Evolutionary conservation across 2,329 filamentous ascomycete genomes (phyloP).

Genomic region (Tolypocladium ovalisporum): DNA sequence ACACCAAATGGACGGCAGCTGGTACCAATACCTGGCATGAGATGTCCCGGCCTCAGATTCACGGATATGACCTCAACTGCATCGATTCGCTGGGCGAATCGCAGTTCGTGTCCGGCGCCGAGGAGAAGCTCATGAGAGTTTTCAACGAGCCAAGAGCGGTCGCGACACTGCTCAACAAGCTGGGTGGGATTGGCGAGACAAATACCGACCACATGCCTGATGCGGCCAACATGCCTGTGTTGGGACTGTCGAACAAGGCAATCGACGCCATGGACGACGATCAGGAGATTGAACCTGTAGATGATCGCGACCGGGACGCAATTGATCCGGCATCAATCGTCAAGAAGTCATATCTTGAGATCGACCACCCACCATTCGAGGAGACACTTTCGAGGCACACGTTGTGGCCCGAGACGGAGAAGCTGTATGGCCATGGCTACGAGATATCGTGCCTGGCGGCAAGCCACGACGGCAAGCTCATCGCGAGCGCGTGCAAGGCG

Average conservation of each 20-base stretch:
- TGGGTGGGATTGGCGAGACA: conserved; percentile 47
- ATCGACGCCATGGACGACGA: conserved; percentile 49
- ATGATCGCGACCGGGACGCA: conserved; percentile 40
- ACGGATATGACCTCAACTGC: conserved; percentile 96
- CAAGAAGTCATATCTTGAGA: conserved; percentile 50
- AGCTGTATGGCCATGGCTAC: conserved; percentile 95
- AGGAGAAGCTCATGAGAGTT: conserved; percentile 95
- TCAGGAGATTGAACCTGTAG: conserved; percentile 29
- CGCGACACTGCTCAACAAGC: conserved; percentile 57
- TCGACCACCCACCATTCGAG: conserved; percentile 71
- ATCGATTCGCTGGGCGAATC: conserved; percentile 62
- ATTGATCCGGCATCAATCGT: conserved; percentile 44
- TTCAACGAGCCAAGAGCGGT: conserved; percentile 84
- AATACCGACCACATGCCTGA: conserved; percentile 53
- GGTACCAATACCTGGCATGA: conserved; percentile 70
- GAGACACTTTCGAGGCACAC: conserved; percentile 84
- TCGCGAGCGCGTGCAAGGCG: conserved; percentile 89
- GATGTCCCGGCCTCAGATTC: conserved; percentile 89
- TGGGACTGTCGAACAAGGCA: conserved; percentile 93
- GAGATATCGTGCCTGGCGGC: conserved; percentile 84
- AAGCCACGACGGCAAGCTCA: conserved; percentile 59
- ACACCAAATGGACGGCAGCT: conserved; percentile 61
- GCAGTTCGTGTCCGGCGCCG: conserved; percentile 86
- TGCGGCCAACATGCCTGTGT: conserved; percentile 85
- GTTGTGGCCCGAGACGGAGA: conserved; percentile 91